Conservation (phyloP, 1,139 yeast genomes). For the Debaryomyces sp. region DNA sequence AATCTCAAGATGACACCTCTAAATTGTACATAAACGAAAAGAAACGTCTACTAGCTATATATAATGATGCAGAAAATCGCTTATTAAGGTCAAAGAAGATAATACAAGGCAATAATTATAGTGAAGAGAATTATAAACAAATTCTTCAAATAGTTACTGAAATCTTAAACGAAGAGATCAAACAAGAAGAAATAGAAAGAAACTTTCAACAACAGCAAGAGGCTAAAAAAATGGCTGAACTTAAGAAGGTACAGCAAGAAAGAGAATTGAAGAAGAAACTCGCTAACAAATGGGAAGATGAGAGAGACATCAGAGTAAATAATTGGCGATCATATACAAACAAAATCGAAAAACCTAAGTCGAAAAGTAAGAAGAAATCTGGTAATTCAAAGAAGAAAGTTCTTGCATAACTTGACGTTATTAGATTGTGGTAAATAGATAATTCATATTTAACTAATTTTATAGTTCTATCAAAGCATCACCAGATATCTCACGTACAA, state of each 20-base stretch:
- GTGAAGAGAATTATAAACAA: slow-evolving; percentile 1
- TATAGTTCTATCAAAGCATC: not conserved
- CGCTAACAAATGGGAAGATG: slow-evolving; percentile 64
- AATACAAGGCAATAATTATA: not conserved
- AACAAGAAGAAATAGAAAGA: slow-evolving; percentile 36
- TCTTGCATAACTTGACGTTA: slow-evolving; percentile 27
- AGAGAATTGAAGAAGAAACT: slow-evolving; percentile 39
- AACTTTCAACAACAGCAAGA: slow-evolving; percentile 34
- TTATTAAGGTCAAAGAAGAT: not conserved
- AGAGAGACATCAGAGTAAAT: slow-evolving; percentile 58
- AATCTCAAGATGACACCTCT: slow-evolving; percentile 23
- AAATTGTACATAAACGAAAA: slow-evolving; percentile 44
- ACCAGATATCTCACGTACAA: not conserved
- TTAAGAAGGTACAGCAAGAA: slow-evolving; percentile 37
- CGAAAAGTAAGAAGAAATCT: slow-evolving; percentile 40
- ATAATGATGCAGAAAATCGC: slow-evolving; percentile 34
- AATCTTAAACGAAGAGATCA: slow-evolving; percentile 38
- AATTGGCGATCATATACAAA: slow-evolving; percentile 61
- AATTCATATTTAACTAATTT: not conserved
- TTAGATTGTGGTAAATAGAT: not conserved
- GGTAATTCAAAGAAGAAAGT: slow-evolving; percentile 29
- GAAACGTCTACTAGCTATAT: slow-evolving; percentile 36
- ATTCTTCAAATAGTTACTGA: slow-evolving; percentile 17
- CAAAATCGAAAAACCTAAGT: slow-evolving; percentile 46
- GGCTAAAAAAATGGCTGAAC: slow-evolving; percentile 27